Percentiles rank a stretch among this genome's conserved stretches.
These are phyloP conservation scores for Aspergillus persii DNA, from an alignment of 2,329 filamentous ascomycete species.

Conservation along the genomic window DNA sequence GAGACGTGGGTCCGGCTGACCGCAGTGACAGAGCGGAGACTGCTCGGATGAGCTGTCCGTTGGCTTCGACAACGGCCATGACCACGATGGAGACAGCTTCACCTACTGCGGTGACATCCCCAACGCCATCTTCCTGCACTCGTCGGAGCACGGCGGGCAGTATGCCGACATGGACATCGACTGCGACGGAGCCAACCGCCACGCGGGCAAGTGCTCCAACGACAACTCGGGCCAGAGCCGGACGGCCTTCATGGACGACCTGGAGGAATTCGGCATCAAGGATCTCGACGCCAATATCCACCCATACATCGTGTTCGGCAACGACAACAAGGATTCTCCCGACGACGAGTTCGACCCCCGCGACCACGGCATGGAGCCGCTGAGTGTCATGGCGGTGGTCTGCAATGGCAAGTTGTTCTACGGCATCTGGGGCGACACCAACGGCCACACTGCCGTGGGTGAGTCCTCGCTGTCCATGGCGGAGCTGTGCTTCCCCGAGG, in stretches of 20 bases:
- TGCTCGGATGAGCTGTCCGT: slow-evolving; percentile 18
- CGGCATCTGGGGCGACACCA: slow-evolving; percentile 62
- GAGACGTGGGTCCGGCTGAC: background rate
- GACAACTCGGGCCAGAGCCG: slow-evolving; percentile 40
- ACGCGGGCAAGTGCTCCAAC: slow-evolving; percentile 47
- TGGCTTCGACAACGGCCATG: slow-evolving; percentile 20
- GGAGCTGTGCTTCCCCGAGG: slow-evolving; percentile 55
- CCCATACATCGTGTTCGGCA: slow-evolving; percentile 56
- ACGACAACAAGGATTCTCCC: slow-evolving; percentile 30
- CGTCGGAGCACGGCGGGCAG: slow-evolving; percentile 30
- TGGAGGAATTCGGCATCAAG: slow-evolving; percentile 40
- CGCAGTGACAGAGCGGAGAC: slow-evolving; percentile 6
- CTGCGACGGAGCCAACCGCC: slow-evolving; percentile 53
- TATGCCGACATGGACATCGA: slow-evolving; percentile 59
- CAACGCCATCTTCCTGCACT: slow-evolving; percentile 51
- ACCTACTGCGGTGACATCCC: slow-evolving; percentile 51
- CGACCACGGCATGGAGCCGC: slow-evolving; percentile 47
- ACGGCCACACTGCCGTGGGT: slow-evolving; percentile 56
- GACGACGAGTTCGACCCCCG: slow-evolving; percentile 39
- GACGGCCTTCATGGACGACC: slow-evolving; percentile 48
- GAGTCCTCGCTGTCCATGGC: slow-evolving; percentile 60
- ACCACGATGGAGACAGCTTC: slow-evolving; percentile 9
- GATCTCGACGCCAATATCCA: slow-evolving; percentile 54
- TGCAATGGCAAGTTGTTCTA: slow-evolving; percentile 55
- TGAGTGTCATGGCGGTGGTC: slow-evolving; percentile 57